Conservation (phyloP, 495 filamentous ascomycete genomes). For the Amphirosellinia nigrospora region DNA sequence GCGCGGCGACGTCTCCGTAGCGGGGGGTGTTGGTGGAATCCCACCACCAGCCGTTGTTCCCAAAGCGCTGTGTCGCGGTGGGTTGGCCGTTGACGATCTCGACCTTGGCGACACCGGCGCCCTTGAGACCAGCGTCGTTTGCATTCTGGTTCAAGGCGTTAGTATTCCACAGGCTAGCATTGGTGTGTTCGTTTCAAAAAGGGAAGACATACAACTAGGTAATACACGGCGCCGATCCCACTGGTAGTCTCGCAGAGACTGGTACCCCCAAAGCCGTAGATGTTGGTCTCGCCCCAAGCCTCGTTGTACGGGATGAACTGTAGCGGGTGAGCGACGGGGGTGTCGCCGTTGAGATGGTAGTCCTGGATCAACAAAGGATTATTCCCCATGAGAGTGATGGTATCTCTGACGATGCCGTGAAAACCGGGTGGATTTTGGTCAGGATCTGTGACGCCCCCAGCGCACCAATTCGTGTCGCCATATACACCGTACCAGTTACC, state of each 20-base stretch:
- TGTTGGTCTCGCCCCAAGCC: neutral
- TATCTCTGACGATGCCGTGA: neutral
- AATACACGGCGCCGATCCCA: neutral
- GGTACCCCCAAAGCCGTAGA: neutral
- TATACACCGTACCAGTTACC: constrained; percentile 26
- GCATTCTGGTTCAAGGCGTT: neutral
- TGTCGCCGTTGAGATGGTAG: neutral
- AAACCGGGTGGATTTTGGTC: neutral
- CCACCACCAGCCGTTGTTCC: neutral
- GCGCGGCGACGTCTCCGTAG: neutral
- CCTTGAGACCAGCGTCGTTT: neutral
- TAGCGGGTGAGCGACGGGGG: neutral
- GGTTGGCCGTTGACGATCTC: neutral
- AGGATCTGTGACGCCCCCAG: neutral
- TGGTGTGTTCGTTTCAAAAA: neutral
- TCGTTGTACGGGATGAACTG: neutral
- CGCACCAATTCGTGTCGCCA: neutral
- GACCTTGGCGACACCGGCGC: neutral
- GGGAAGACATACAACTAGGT: neutral
- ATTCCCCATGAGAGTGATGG: neutral
- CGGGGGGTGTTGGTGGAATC: neutral
- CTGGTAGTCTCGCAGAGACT: neutral
- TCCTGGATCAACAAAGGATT: neutral
- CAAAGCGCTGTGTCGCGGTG: neutral
- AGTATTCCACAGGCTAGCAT: neutral